A percentile compares a stretch with the other conserved stretches of the same genome.
Conservation (phyloP, 2,329 filamentous ascomycete species). For the Pleomassaria siparia region DNA sequence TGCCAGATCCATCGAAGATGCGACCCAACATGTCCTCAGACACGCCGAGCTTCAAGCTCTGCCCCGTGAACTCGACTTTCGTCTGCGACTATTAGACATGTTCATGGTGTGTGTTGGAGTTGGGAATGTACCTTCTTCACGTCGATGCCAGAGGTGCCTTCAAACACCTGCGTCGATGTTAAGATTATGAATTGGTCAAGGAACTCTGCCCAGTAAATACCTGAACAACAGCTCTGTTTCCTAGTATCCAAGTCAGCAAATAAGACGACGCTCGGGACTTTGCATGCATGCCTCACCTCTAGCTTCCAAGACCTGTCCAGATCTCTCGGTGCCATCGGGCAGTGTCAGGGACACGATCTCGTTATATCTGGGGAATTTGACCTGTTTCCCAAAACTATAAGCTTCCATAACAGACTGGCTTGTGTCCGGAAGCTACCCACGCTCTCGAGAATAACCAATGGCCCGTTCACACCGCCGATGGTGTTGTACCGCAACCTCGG, state of each 20-base stretch:
- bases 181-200: slow-evolving; percentile 15
- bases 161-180: slow-evolving; percentile 74
- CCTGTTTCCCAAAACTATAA: slow-evolving; percentile 54
- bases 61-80: slow-evolving; percentile 93
- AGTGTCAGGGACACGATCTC: slow-evolving; percentile 97
- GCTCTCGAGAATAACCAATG: slow-evolving; percentile 96
- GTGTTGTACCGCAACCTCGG: slow-evolving; percentile 93
- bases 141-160: slow-evolving; percentile 95
- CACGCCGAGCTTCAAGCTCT: slow-evolving; percentile 97
- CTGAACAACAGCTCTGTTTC: slow-evolving; percentile 92
- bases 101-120: slow-evolving; percentile 13
- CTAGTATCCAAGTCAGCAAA: slow-evolving; percentile 50
- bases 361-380: slow-evolving; percentile 97
- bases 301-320: slow-evolving; percentile 95
- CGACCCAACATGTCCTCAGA: slow-evolving; percentile 99
- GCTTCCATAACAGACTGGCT: slow-evolving; percentile 13
- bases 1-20: slow-evolving; percentile 97
- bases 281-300: slow-evolving; percentile 71
- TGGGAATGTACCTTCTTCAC: slow-evolving; percentile 75
- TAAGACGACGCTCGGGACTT: neutral
- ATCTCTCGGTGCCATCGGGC: slow-evolving; percentile 89
- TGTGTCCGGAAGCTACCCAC: slow-evolving; percentile 54
- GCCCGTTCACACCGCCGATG: slow-evolving; percentile 95
- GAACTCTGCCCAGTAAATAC: slow-evolving; percentile 51
- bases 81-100: slow-evolving; percentile 60